phyloP scores from a whole-genome alignment of 176 grass and related monocot genomes.

The Bromus sterilis region DNA sequence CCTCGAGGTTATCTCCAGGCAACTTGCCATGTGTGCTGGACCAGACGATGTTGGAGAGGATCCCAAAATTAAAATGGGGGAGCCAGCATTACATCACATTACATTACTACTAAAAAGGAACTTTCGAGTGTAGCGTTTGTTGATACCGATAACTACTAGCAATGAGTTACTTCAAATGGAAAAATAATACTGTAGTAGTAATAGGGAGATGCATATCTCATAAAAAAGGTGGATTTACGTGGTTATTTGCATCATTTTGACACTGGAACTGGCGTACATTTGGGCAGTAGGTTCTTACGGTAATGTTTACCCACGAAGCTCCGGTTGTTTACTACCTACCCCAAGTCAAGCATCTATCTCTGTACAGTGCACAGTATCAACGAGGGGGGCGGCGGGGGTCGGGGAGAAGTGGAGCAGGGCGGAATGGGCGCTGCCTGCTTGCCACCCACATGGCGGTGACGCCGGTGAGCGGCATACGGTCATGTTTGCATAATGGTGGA shows the following conservation, averaged over 20 bases:
- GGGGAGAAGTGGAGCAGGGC: neutral
- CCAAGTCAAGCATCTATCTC: neutral
- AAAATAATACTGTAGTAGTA: too few species aligned
- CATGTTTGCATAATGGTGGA: neutral
- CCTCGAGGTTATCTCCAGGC: neutral
- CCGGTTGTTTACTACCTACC: neutral
- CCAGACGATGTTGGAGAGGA: neutral
- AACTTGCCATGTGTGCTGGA: conserved; percentile 5
- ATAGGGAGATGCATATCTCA: too few species aligned
- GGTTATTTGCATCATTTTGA: neutral
- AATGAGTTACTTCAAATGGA: neutral
- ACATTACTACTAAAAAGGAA: neutral
- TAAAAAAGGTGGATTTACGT: too few species aligned
- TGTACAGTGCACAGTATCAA: neutral
- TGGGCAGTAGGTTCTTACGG: too few species aligned
- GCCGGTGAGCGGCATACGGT: neutral
- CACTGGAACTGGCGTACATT: too few species aligned
- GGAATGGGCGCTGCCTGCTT: conserved; percentile 4
- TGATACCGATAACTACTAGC: too few species aligned
- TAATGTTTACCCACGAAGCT: neutral
- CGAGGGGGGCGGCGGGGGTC: neutral
- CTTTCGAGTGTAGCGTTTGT: too few species aligned
- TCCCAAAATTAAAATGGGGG: neutral
- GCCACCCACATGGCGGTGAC: neutral
- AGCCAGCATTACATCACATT: neutral